Evolutionary conservation across 129 eudicot species (phyloP), one percentile per base, ranked within the genome.

Genomic region (Chrysanthemum seticuspe): DNA sequence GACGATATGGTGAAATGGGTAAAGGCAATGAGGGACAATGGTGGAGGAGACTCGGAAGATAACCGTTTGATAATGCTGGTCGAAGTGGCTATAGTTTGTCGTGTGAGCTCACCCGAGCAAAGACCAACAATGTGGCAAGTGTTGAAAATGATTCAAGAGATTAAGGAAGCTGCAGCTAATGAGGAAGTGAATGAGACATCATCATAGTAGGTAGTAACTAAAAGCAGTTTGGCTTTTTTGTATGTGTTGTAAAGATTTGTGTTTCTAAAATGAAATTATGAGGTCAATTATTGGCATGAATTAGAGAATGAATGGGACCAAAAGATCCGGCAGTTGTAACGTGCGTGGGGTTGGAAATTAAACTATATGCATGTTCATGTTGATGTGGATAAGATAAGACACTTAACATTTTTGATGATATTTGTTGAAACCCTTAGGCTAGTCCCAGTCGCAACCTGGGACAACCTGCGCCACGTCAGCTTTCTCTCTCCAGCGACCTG

Each of bases 61-160:
- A 76, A 74, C 54, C 78, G 86, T 68, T 40, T 88, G 72, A 86
- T 80, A 13, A 87, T 94, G 98, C 84, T 94, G 62, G 80, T 85
- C 16, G 96, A 94, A 81, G 97, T 94, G 78, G 99, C 96, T 5
- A 65, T 86, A 21, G 87, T 85, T 79, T 94, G 99, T 79, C 71
- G 93, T 19, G 85, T 72, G 67, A 82, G 80, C 6, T 86, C 87
- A 9, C 91, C 93, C 1, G 99, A 94, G 74, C 97, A 90, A 64
- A 81, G 99, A 72, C 99, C 99, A 0, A 86, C 89, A 13, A 94
- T 94, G 97, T 94, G 97, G 97, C 86, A 90, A 64, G 97, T 94
- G 0, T 65, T 94, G 82, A 94, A 90, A 84, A 94, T 90, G 97
- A 81, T 94, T 57, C 99, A 94, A 65, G 97, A 94, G 75, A 87